Percentiles rank a stretch among this genome's conserved stretches.
These are phyloP conservation scores for Volvox reticuliferus DNA, from an alignment of 139 green algal genomes.

Conservation along the genomic window DNA sequence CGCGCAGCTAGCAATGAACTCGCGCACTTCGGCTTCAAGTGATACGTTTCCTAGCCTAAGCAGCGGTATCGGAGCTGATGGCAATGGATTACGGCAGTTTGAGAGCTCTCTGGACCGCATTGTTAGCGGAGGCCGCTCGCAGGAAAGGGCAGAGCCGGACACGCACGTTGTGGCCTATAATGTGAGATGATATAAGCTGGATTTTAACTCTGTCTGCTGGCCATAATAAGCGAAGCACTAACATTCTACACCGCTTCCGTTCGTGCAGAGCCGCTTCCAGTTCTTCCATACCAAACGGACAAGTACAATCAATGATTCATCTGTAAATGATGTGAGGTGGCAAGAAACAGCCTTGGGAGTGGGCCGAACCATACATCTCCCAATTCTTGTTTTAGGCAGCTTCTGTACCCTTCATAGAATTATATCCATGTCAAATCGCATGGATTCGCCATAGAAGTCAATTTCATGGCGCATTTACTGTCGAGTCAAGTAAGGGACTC, in stretches of 20 bases:
- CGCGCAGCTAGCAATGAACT: neutral
- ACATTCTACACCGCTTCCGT: neutral
- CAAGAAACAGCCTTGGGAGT: neutral
- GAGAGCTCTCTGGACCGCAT: constrained; percentile 12
- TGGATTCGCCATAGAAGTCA: too few relatives aligned
- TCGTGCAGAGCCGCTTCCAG: constrained; percentile 33
- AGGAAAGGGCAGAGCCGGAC: neutral
- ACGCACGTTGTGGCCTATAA: neutral
- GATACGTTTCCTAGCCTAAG: constrained; percentile 29
- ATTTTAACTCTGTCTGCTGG: too few relatives aligned
- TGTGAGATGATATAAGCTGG: neutral
- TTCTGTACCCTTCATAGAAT: too few relatives aligned
- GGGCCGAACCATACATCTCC: too few relatives aligned
- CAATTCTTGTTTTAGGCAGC: too few relatives aligned
- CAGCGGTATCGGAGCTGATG: constrained; percentile 16
- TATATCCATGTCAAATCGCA: too few relatives aligned
- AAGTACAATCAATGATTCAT: neutral
- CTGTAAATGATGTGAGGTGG: constrained; percentile 1
- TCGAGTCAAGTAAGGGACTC: too few relatives aligned
- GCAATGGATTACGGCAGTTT: neutral
- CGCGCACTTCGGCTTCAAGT: neutral
- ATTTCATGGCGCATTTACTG: too few relatives aligned
- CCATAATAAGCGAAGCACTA: too few relatives aligned
- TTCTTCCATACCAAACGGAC: constrained; percentile 41
- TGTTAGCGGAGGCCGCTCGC: neutral